Evolutionary conservation across 441 rosid species (phyloP).

Genomic region (Rhodomyrtus psidioides): DNA sequence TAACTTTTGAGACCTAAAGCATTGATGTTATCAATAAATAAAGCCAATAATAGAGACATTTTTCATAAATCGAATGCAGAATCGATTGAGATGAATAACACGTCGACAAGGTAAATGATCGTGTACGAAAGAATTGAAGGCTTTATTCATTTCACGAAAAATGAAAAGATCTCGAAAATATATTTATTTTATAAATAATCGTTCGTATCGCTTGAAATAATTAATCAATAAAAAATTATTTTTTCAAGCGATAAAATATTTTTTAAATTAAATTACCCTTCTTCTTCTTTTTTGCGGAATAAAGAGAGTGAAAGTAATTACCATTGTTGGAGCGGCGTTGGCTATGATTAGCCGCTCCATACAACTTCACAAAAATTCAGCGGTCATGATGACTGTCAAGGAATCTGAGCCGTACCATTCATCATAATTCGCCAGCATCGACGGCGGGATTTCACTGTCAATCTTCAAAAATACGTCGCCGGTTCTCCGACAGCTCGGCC

Average conservation of each 20-base stretch:
- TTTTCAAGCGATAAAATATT: too few species aligned
- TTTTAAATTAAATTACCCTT: too few species aligned
- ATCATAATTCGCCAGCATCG: neutral
- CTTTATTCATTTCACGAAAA: accelerated
- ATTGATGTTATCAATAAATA: neutral
- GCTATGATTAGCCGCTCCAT: neutral
- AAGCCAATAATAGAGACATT: neutral
- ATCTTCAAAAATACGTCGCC: neutral
- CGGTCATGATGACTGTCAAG: neutral
- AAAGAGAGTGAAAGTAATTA: too few species aligned
- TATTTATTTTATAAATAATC: too few species aligned
- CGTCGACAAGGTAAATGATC: neutral
- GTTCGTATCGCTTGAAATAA: too few species aligned
- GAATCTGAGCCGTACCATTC: neutral
- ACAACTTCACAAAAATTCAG: neutral
- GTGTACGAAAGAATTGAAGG: neutral
- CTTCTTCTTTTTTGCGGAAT: too few species aligned
- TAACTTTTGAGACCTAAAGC: neutral
- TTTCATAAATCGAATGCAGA: neutral
- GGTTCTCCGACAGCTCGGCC: neutral
- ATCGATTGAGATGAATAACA: neutral
- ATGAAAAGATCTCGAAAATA: too few species aligned
- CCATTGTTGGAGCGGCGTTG: neutral
- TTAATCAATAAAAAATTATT: too few species aligned
- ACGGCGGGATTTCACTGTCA: neutral